These are phyloP conservation scores for Xylaria acuta DNA, from an alignment of 495 filamentous ascomycete species.

Conservation along the genomic window DNA sequence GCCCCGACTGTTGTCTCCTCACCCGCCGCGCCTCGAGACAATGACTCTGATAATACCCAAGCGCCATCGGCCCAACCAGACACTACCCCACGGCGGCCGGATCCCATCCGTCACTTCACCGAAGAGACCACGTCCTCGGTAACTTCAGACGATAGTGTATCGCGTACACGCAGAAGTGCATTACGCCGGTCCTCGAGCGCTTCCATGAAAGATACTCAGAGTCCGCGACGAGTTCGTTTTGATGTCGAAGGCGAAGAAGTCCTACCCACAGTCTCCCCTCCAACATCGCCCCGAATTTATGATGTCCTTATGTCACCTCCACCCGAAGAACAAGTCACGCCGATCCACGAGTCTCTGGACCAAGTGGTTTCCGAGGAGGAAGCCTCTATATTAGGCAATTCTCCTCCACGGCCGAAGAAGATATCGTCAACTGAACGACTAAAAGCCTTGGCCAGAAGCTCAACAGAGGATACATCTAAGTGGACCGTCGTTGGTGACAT, in stretches of 20 bases:
- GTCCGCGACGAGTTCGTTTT: constrained; percentile 61
- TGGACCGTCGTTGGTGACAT: constrained; percentile 51
- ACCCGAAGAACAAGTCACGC: constrained; percentile 33
- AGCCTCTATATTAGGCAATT: constrained; percentile 49
- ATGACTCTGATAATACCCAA: constrained; percentile 40
- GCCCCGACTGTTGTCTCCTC: constrained; percentile 27
- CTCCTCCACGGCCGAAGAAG: constrained; percentile 50
- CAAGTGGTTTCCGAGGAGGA: constrained; percentile 14
- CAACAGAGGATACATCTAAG: constrained; percentile 49
- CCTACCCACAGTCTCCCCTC: constrained; percentile 56
- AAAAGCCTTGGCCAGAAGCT: constrained; percentile 49
- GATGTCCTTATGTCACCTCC: constrained; percentile 23
- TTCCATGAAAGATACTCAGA: constrained; percentile 47
- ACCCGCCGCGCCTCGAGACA: constrained; percentile 33
- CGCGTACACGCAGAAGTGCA: constrained; percentile 52
- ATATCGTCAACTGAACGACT: constrained; percentile 54
- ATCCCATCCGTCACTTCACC: constrained; percentile 35
- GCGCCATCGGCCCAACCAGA: constrained; percentile 23
- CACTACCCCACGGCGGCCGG: constrained; percentile 25
- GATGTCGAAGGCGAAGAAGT: constrained; percentile 60
- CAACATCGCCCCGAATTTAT: constrained; percentile 30
- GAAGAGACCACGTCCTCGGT: constrained; percentile 49
- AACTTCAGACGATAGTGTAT: constrained; percentile 50
- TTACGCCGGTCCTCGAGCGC: constrained; percentile 54
- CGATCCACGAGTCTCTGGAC: constrained; percentile 32